These are phyloP conservation scores for Arthrobotrys sinensis DNA, from an alignment of 2,329 filamentous ascomycete genomes.

Conservation along the genomic window DNA sequence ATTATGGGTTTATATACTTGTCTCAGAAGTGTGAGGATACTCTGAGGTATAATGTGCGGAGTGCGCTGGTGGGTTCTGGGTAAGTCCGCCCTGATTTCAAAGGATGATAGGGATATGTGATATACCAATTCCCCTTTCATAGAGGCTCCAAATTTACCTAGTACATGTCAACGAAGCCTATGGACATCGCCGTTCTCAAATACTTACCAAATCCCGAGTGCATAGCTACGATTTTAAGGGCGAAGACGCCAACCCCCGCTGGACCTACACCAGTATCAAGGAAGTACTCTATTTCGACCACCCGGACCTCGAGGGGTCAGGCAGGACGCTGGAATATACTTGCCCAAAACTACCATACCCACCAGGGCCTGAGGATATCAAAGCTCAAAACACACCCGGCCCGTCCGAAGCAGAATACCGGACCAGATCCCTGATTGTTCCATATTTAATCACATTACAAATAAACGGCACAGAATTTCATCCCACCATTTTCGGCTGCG, in stretches of 20 bases:
- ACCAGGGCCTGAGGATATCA: not conserved
- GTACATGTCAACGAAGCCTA: no score
- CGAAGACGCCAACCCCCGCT: not conserved
- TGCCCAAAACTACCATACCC: not conserved
- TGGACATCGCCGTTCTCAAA: no score
- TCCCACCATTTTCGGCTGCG: constrained; percentile 1
- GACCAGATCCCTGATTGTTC: not conserved
- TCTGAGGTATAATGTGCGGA: not conserved
- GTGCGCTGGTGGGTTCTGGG: not conserved
- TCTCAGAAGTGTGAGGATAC: not conserved
- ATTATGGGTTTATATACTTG: constrained; percentile 1
- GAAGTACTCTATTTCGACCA: not conserved
- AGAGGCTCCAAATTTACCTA: no score
- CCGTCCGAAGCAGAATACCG: not conserved
- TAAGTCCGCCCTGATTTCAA: not conserved
- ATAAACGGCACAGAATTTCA: not conserved
- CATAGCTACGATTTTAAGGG: not conserved
- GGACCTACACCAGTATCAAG: not conserved
- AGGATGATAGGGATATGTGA: no score
- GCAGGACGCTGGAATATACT: no score
- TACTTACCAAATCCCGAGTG: not conserved
- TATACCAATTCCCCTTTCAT: no score
- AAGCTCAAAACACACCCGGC: not conserved
- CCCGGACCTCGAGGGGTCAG: not conserved
- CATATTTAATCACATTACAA: not conserved